phyloP scores from a whole-genome alignment of 139 green algal species.

The Chlorella sp. region DNA sequence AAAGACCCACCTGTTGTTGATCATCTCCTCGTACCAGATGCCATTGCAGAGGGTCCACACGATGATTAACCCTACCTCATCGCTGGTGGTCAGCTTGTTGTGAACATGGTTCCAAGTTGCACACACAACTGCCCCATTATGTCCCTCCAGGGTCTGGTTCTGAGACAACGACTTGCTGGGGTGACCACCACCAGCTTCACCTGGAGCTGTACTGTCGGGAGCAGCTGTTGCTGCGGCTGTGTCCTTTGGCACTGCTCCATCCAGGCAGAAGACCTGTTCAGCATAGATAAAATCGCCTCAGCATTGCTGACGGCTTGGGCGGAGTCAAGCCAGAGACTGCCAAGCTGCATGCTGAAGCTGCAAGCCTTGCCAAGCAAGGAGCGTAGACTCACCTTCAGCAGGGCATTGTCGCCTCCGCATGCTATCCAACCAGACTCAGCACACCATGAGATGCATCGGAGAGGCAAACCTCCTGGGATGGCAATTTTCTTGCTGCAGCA shows the following conservation, averaged over 20 bases:
- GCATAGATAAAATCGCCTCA: too few species aligned
- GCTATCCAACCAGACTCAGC: slow-evolving; percentile 64
- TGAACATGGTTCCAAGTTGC: slow-evolving; percentile 68
- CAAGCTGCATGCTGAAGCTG: too few species aligned
- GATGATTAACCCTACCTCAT: slow-evolving; percentile 79
- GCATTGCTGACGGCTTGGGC: too few species aligned
- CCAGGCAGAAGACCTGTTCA: slow-evolving; percentile 51
- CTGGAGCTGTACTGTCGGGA: slow-evolving; percentile 34
- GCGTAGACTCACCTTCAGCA: slow-evolving; percentile 59
- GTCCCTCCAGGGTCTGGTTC: slow-evolving; percentile 77
- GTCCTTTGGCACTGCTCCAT: slow-evolving; percentile 23
- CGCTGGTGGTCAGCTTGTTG: slow-evolving; percentile 75
- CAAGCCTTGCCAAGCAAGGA: too few species aligned
- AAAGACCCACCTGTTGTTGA: slow-evolving; percentile 70
- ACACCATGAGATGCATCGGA: slow-evolving; percentile 73
- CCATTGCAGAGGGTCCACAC: slow-evolving; percentile 80
- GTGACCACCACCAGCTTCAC: too few species aligned
- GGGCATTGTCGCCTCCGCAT: slow-evolving; percentile 61
- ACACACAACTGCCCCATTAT: slow-evolving; percentile 53
- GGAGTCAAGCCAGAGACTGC: too few species aligned
- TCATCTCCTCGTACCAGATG: slow-evolving; percentile 87
- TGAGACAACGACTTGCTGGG: too few species aligned
- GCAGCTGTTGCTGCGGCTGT: slow-evolving; percentile 1
- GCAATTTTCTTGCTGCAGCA: slow-evolving; percentile 80
- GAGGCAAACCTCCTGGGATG: slow-evolving; percentile 63